Base-by-base conservation (phyloP, 768 basidiomycete genomes). In the Amanita pallidorosea region DNA sequence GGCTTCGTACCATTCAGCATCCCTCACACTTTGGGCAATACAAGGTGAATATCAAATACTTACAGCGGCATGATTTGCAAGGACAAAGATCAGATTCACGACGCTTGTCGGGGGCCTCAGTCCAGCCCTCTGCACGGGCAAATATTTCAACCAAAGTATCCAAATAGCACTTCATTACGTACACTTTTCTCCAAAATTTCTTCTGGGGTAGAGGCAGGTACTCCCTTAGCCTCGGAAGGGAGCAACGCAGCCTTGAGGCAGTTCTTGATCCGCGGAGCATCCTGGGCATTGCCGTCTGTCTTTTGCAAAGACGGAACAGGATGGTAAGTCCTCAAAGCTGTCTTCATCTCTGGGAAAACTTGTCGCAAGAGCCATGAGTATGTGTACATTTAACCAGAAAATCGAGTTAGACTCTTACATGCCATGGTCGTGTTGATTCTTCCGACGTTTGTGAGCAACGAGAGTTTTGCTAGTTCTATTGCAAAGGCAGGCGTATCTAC, bases 331-430 rank as follows among this genome's bases (percentile, higher is more conserved):
- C 90, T 73, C 50, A 93, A 70, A 17, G 88, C 85, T 5, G 91
- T 93, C 65, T 88, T 87, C 90, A 93, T 92, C 71, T 91, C 88
- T 51, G 88, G 88, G 63, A 90, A 91, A 70, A 93, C 88, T 90
- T 61, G 37, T 58, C 47, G 45, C 13, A 51, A 43, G 27, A 46
- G 52, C 53, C 49, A 60, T 35, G 55, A 55, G 56, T 53, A 46
- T 22, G 49, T 18, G 37, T 34, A 35, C 49, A 34, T 36, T 29
- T 12, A 33, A 12, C 2, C 2, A 4, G 27, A 4, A 41, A 15
- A 2, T 8, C 27, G n/a, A 23, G 27, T n/a, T 0, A 17, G n/a
- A 0, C 1, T 65, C 81, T 70, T 67, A 86, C 81, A 84, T 47
- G 89, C 89, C 80, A 92, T 83, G 29, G 91, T 93, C 35, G 92